phyloP scores from a whole-genome alignment of 352 stramenopile genomes.

The Elongisporangium prolatum region DNA sequence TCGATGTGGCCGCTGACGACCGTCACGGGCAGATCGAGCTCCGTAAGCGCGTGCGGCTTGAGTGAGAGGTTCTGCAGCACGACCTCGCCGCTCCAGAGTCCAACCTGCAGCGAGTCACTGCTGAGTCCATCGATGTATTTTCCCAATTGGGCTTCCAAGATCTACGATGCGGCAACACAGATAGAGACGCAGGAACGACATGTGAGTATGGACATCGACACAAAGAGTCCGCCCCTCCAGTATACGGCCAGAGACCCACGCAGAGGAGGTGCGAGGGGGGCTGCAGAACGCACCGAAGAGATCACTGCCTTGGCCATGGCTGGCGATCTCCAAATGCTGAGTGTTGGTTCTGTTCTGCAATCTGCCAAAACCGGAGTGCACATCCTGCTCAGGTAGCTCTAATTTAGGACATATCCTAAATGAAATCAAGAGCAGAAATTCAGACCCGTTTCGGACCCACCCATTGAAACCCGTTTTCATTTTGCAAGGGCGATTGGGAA shows the following conservation, averaged over 20 bases:
- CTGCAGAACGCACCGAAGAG: slow-evolving; percentile 37
- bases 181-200: neutral
- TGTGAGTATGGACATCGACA: neutral
- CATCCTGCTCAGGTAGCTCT: neutral
- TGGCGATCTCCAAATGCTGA: neutral
- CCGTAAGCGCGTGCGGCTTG: slow-evolving; percentile 72
- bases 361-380: neutral
- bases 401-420: neutral
- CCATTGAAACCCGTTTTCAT: neutral
- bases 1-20: slow-evolving; percentile 53
- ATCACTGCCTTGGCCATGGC: slow-evolving; percentile 71
- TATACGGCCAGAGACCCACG: neutral
- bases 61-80: slow-evolving; percentile 64
- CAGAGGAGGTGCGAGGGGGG: neutral
- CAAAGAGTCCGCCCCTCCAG: neutral
- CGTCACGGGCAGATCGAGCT: slow-evolving; percentile 67
- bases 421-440: no score
- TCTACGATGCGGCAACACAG: slow-evolving; percentile 22
- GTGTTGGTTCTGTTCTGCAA: slow-evolving; percentile 1
- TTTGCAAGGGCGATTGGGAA: neutral
- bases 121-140: slow-evolving; percentile 80
- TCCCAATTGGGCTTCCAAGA: slow-evolving; percentile 73
- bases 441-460: no score
- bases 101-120: slow-evolving; percentile 77
- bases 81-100: slow-evolving; percentile 81